These are phyloP conservation scores for Eucommia ulmoides DNA, from an alignment of 257 asterid genomes.

Conservation along the genomic window DNA sequence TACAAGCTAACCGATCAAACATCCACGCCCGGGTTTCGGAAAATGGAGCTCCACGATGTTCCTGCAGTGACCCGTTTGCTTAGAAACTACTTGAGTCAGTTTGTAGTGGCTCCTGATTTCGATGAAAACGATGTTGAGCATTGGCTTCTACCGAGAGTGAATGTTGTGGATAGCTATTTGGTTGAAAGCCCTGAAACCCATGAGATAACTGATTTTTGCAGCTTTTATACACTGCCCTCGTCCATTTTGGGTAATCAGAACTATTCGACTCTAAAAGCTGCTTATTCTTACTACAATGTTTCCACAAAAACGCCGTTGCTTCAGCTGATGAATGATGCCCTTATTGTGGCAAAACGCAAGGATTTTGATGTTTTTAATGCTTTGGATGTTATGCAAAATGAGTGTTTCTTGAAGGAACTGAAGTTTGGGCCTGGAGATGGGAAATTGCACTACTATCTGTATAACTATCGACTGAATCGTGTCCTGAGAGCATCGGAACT, in stretches of 20 bases:
- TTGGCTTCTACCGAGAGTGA: not conserved
- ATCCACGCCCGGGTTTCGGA: not conserved
- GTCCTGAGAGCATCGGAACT: not conserved
- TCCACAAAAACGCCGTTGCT: not conserved
- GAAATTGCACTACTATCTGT: conserved; percentile 1
- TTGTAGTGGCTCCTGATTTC: not conserved
- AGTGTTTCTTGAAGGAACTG: conserved; percentile 1
- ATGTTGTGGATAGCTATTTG: conserved; percentile 1
- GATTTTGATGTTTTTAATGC: conserved; percentile 3
- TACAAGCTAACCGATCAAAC: conserved; percentile 1
- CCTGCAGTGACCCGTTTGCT: conserved; percentile 5
- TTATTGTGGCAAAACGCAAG: conserved; percentile 1
- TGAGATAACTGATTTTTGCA: conserved; percentile 2
- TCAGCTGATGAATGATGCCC: conserved; percentile 2
- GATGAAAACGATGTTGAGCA: conserved; percentile 2
- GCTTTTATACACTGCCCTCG: conserved; percentile 1
- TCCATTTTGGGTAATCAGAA: conserved; percentile 2
- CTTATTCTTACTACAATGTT: conserved; percentile 2
- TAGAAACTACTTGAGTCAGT: not conserved
- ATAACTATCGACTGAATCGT: not conserved
- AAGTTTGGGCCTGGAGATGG: conserved; percentile 1
- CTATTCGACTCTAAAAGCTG: not conserved
- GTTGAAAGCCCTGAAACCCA: not conserved
- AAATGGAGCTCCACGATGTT: not conserved
- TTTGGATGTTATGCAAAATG: conserved; percentile 1